Conservation (phyloP, 176 grass and related monocot species). For the Oryza coarctata region DNA sequence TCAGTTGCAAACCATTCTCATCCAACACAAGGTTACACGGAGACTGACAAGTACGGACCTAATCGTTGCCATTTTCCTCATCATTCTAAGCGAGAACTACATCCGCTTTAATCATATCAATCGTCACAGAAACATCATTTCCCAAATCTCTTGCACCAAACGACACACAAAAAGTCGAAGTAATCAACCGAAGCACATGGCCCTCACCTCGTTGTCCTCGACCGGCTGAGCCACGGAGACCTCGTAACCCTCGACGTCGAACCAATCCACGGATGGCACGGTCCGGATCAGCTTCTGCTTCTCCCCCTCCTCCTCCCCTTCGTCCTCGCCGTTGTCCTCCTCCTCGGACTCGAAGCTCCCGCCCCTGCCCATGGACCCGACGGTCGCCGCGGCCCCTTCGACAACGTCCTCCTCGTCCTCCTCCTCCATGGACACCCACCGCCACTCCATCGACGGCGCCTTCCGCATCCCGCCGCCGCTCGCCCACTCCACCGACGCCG, state of each 20-base stretch:
- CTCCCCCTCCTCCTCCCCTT: conserved; percentile 32
- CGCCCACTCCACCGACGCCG: not conserved
- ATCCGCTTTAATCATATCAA: not conserved
- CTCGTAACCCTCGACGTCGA: conserved; percentile 84
- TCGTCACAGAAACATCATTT: not conserved
- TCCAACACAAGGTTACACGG: not conserved
- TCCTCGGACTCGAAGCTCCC: conserved; percentile 47
- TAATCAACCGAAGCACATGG: not conserved
- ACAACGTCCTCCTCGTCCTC: conserved; percentile 22
- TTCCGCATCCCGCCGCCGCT: conserved; percentile 40
- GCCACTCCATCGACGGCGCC: conserved; percentile 57
- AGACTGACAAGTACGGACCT: not conserved
- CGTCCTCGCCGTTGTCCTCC: conserved; percentile 13
- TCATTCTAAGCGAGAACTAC: not conserved
- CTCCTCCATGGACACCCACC: conserved; percentile 73
- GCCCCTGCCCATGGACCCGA: conserved; percentile 44
- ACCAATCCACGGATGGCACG: conserved; percentile 68
- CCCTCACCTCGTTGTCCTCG: conserved; percentile 47
- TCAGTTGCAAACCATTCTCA: not conserved
- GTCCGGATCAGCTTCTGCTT: conserved; percentile 62
- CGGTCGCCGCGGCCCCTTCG: not conserved
- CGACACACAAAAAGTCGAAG: not conserved
- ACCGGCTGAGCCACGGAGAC: conserved; percentile 53
- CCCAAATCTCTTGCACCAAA: not conserved
- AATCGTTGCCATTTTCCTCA: not conserved